Evolutionary conservation across 2,329 filamentous ascomycete species (phyloP).

Genomic region (Nemania sp.): DNA sequence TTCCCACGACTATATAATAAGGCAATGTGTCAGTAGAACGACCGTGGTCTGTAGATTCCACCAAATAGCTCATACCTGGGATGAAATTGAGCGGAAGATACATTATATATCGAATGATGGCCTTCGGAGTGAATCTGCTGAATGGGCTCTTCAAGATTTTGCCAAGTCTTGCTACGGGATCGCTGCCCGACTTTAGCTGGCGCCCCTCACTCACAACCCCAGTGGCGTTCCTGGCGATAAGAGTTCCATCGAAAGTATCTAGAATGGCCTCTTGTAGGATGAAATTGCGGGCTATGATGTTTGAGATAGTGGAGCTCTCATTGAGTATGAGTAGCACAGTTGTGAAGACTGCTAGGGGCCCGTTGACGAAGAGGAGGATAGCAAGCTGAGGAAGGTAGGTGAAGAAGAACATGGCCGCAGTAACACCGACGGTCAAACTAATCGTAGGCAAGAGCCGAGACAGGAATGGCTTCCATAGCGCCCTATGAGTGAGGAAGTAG

Average conservation of each 20-base stretch:
- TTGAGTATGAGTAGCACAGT: constrained; percentile 76
- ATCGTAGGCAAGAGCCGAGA: constrained; percentile 71
- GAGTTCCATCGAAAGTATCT: constrained; percentile 87
- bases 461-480: constrained; percentile 70
- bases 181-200: constrained; percentile 72
- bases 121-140: constrained; percentile 67
- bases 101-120: constrained; percentile 81
- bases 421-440: constrained; percentile 77
- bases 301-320: constrained; percentile 70
- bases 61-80: constrained; percentile 60
- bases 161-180: constrained; percentile 68
- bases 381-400: constrained; percentile 89
- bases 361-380: constrained; percentile 84
- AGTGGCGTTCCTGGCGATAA: constrained; percentile 63
- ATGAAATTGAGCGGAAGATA: constrained; percentile 95
- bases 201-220: constrained; percentile 79
- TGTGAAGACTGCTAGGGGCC: constrained; percentile 80
- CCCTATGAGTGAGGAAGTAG: constrained; percentile 68
- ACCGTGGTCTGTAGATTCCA: constrained; percentile 4
- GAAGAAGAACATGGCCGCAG: constrained; percentile 85
- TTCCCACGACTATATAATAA: constrained; percentile 74
- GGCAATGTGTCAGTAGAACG: constrained; percentile 7
- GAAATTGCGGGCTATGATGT: constrained; percentile 73
- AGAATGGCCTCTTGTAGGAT: constrained; percentile 84
- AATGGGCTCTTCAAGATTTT: constrained; percentile 70